Evolutionary conservation across 768 basidiomycete genomes (phyloP).

Genomic region (Strobilomyces confusus): DNA sequence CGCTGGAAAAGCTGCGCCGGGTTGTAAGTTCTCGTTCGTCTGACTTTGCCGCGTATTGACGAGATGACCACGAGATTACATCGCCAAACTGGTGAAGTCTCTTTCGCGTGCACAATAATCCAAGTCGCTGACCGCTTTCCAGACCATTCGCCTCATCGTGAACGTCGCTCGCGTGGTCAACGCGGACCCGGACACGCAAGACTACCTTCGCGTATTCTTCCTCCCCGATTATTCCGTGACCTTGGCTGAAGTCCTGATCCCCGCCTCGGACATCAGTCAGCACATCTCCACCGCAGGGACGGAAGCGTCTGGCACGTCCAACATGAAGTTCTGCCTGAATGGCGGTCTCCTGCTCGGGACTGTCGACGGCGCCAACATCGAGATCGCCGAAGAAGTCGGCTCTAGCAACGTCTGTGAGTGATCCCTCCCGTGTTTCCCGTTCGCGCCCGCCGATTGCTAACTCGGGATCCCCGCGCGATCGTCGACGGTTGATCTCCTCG

Average conservation of each 20-base stretch:
- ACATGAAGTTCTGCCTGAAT: conserved; percentile 89
- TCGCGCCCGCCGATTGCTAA: neutral
- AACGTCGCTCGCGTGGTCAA: conserved; percentile 71
- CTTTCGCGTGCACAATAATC: neutral
- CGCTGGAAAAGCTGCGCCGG: conserved; percentile 96
- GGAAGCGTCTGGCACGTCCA: conserved; percentile 78
- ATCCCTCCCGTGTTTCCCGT: neutral
- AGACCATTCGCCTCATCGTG: conserved; percentile 92
- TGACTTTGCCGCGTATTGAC: conserved; percentile 3
- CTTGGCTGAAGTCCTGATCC: conserved; percentile 78
- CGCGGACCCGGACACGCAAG: conserved; percentile 81
- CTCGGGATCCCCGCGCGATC: neutral
- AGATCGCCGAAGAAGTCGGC: conserved; percentile 95
- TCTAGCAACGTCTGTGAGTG: conserved; percentile 79
- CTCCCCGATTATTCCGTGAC: conserved; percentile 93
- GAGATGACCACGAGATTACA: conserved; percentile 54
- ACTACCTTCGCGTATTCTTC: conserved; percentile 88
- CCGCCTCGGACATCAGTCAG: conserved; percentile 91
- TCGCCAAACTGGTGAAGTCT: conserved; percentile 73
- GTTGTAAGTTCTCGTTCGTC: conserved; percentile 48
- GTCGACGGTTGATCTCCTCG: neutral
- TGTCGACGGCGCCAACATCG: conserved; percentile 94
- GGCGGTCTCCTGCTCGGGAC: conserved; percentile 88
- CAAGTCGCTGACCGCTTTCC: conserved; percentile 1
- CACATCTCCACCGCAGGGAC: conserved; percentile 98